Evolutionary conservation across 352 stramenopile species (phyloP).

Genomic region (Phytophthora brassicae): DNA sequence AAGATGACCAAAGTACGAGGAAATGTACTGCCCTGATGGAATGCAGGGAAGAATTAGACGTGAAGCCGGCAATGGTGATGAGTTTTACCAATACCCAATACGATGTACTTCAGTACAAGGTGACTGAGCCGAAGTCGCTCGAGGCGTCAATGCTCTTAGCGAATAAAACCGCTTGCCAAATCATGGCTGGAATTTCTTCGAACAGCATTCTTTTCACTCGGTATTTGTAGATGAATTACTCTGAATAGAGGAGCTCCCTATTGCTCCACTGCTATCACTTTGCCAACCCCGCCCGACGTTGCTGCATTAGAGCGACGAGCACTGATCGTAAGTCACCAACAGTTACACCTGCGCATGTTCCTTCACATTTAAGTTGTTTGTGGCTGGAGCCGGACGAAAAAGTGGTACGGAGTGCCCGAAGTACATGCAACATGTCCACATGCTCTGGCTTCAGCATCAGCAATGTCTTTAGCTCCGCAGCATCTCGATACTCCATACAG

Average conservation of each 20-base stretch:
- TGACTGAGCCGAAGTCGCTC: neutral
- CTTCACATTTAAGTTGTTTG: constrained; percentile 4
- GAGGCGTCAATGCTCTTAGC: constrained; percentile 8
- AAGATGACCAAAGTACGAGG: neutral
- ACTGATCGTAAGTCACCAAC: constrained; percentile 52
- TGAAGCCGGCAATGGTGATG: constrained; percentile 11
- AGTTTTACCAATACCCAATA: constrained; percentile 26
- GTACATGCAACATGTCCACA: constrained; percentile 59
- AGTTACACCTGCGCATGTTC: constrained; percentile 30
- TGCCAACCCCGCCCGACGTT: constrained; percentile 25
- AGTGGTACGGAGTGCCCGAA: constrained; percentile 43
- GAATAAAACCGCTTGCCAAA: neutral
- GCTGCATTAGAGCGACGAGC: constrained; percentile 44
- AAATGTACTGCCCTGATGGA: neutral
- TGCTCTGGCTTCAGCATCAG: constrained; percentile 55
- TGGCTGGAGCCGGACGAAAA: constrained; percentile 20
- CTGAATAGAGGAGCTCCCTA: neutral
- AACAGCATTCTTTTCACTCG: neutral
- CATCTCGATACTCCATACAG: constrained; percentile 53
- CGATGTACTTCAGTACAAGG: constrained; percentile 36
- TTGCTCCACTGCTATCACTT: constrained; percentile 14
- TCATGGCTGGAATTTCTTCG: neutral
- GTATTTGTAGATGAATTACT: neutral
- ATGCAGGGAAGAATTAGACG: neutral
- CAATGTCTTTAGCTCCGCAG: constrained; percentile 46